Evolutionary conservation across 305 asterid species (phyloP), one percentile per base, ranked within the genome.

Genomic region (Fraxinus ornus): DNA sequence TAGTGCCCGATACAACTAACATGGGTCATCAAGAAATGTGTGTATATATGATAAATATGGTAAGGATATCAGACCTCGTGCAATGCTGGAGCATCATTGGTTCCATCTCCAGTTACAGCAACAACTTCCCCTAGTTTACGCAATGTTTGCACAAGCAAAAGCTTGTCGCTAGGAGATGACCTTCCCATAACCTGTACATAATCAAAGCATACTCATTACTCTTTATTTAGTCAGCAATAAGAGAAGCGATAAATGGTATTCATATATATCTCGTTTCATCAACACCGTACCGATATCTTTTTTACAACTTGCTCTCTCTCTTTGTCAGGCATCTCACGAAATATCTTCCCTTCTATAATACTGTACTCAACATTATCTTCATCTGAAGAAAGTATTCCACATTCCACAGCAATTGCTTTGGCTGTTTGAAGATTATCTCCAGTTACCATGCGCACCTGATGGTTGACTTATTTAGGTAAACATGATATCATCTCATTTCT

Each of bases 341-440:
- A 96, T 68, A 84, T 87, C 88, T 85, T 96, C 88, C 99, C 99
- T 84, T 96, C 98, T 41, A 96, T 94, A n/a, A 96, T 88, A 24
- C 83, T 89, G 82, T 91, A 91, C 74, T 93, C 98, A 52, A 78
- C 86, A 79, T 89, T 90, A 82, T 94, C 97, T 72, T 89, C 89
- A 78, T 82, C 89, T 28, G 97, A 76, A 80, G 92, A 76, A 84
- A 96, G 94, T 83, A 96, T 96, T 80, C 99, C 97, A 84, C 99
- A 96, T 83, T 96, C 99, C 87, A 89, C 71, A 47, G 99, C 98
- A 83, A 94, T 96, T 82, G 99, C 99, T 89, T 89, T 94, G 78
- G 99, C 99, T 86, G 99, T 96, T 87, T 92, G 98, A 87, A 96
- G 90, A 84, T 92, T 96, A 80, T 96, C 99, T 85, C 99, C 98